Percentiles rank a stretch among this genome's conserved stretches.
Evolutionary conservation across 1,284 basidiomycete species (phyloP).

Genomic region (Ceratobasidium sp.): DNA sequence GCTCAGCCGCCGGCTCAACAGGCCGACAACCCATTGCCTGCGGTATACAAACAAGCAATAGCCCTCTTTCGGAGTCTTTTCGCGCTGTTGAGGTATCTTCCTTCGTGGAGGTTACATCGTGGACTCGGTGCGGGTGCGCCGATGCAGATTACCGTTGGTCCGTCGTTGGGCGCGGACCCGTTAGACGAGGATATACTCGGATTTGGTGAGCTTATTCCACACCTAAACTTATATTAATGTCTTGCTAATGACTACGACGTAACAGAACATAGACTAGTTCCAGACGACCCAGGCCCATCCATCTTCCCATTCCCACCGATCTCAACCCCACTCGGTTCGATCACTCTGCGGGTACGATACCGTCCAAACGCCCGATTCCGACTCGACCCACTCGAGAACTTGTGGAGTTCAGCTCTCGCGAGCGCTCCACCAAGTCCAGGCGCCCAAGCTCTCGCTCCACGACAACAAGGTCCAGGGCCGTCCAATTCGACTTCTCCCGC

Average conservation of each 20-base stretch:
- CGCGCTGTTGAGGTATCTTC: slow-evolving; percentile 76
- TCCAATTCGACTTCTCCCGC: slow-evolving; percentile 57
- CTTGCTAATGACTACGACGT: slow-evolving; percentile 1
- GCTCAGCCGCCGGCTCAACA: slow-evolving; percentile 12
- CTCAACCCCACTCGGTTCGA: slow-evolving; percentile 74
- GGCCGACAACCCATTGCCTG: slow-evolving; percentile 51
- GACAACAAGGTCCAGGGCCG: not conserved
- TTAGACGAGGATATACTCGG: slow-evolving; percentile 44
- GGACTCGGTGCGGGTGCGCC: slow-evolving; percentile 62
- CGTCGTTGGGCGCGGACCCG: slow-evolving; percentile 1
- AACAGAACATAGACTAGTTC: slow-evolving; percentile 61
- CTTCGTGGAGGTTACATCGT: slow-evolving; percentile 77
- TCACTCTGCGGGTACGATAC: slow-evolving; percentile 72
- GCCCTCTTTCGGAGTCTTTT: slow-evolving; percentile 80
- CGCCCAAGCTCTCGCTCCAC: not conserved
- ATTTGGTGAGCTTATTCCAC: slow-evolving; percentile 47
- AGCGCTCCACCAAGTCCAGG: slow-evolving; percentile 24
- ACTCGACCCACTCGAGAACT: slow-evolving; percentile 77
- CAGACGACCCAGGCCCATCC: slow-evolving; percentile 59
- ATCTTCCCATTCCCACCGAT: slow-evolving; percentile 72
- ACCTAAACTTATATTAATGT: slow-evolving; percentile 8
- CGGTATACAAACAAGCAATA: slow-evolving; percentile 85
- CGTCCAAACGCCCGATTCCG: slow-evolving; percentile 75
- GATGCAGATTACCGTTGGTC: slow-evolving; percentile 48
- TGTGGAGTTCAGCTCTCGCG: slow-evolving; percentile 75